Conservation (phyloP, 495 filamentous ascomycete genomes). For the Hypoxylon subgilvum region DNA sequence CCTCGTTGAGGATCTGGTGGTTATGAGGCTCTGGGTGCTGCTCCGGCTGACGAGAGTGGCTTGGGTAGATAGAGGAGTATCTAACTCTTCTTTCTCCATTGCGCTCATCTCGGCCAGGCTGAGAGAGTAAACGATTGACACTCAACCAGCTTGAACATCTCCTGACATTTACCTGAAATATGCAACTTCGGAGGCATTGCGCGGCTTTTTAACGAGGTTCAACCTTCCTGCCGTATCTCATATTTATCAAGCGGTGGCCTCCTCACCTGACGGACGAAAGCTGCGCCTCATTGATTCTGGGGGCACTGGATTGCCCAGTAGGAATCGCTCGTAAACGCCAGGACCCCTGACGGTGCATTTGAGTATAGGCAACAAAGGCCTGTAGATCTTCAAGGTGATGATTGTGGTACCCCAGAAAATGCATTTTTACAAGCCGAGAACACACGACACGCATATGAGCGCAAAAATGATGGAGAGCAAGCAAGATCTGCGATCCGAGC, state of each 20-base stretch:
- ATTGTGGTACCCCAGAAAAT: neutral
- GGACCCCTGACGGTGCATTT: conserved; percentile 10
- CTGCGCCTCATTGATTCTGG: conserved; percentile 4
- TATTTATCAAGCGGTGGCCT: neutral
- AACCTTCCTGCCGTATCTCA: too few species aligned
- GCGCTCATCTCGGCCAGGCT: neutral
- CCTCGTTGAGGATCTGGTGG: neutral
- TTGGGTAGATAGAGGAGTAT: conserved; percentile 3
- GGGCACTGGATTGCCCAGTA: conserved; percentile 2
- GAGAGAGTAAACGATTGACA: neutral
- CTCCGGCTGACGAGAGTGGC: conserved; percentile 7
- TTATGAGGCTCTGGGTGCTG: neutral
- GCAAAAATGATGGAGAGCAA: too few species aligned
- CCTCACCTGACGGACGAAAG: neutral
- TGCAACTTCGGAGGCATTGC: too few species aligned
- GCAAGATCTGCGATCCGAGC: too few species aligned
- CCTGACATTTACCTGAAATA: too few species aligned
- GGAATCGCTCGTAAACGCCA: conserved; percentile 5
- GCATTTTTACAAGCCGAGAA: neutral
- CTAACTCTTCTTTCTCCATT: conserved; percentile 1
- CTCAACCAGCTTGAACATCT: neutral
- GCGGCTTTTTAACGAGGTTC: too few species aligned
- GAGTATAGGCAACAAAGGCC: neutral
- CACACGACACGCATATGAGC: too few species aligned
- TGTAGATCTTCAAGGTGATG: conserved; percentile 1